Conservation (phyloP, 805 yeast species). For the Schizosaccharomyces osmophilus region DNA sequence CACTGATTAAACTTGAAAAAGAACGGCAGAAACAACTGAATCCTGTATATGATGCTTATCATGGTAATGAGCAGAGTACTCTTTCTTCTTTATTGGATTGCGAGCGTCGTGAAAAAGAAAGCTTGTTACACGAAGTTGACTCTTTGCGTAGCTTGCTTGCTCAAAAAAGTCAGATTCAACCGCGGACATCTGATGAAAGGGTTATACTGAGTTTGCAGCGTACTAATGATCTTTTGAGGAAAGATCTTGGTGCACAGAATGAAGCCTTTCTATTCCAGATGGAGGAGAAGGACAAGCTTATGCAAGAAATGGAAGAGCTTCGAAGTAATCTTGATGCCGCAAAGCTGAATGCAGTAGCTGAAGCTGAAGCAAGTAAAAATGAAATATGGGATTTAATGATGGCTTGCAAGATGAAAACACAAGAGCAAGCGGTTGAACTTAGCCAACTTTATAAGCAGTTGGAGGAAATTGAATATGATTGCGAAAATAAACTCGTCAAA, state of each 20-base stretch:
- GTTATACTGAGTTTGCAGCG: slow-evolving; percentile 4
- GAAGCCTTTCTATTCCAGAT: slow-evolving; percentile 3
- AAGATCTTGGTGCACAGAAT: slow-evolving; percentile 5
- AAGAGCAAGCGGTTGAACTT: background rate
- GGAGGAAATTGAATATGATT: background rate
- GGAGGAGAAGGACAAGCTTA: slow-evolving; percentile 6
- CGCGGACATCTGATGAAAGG: background rate
- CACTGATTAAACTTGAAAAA: background rate
- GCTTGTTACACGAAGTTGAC: background rate
- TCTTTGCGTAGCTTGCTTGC: background rate
- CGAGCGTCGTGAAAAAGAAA: background rate
- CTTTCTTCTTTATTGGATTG: background rate
- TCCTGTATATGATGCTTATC: background rate
- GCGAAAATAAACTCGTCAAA: background rate
- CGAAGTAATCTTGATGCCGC: background rate
- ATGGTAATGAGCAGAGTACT: background rate
- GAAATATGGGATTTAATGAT: background rate
- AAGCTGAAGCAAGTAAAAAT: background rate
- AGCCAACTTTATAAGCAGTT: background rate
- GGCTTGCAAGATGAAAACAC: background rate
- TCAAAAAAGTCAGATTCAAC: background rate
- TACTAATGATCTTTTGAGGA: slow-evolving; percentile 5
- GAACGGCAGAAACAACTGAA: background rate
- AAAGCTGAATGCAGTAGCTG: background rate
- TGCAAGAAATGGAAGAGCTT: slow-evolving; percentile 6